Percentiles rank a stretch among this genome's conserved stretches.
phyloP scores from a whole-genome alignment of 345 rosid genomes.

The Aquilaria yunnanensis region DNA sequence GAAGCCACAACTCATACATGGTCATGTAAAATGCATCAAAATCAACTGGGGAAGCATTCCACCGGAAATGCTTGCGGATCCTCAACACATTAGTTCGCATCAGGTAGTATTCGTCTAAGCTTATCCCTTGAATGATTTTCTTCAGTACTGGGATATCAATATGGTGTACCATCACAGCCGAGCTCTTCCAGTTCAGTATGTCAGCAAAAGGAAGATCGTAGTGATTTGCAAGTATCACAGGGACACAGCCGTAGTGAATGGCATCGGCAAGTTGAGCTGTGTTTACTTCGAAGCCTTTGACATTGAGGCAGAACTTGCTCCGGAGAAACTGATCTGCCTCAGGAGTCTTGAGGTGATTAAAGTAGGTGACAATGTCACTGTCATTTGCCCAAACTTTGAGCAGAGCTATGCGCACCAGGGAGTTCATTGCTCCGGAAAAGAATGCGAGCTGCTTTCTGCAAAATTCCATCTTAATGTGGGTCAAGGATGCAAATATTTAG shows the following conservation, averaged over 20 bases:
- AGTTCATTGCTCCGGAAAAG: constrained; percentile 50
- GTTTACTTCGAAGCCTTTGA: constrained; percentile 60
- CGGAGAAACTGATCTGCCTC: constrained; percentile 40
- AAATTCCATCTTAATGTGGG: no score
- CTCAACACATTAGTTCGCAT: constrained; percentile 29
- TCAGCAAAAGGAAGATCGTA: constrained; percentile 46
- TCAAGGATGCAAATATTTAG: no score
- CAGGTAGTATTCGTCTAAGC: constrained; percentile 14
- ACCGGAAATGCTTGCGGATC: constrained; percentile 43
- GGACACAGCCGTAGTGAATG: constrained; percentile 37
- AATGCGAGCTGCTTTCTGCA: constrained; percentile 51
- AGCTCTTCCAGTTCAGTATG: constrained; percentile 41
- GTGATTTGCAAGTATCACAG: constrained; percentile 42
- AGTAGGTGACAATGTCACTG: constrained; percentile 38
- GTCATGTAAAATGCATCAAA: constrained; percentile 46
- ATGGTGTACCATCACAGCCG: constrained; percentile 33
- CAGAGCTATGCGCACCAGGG: constrained; percentile 46
- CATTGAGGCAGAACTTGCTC: constrained; percentile 60
- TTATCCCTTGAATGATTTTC: constrained; percentile 30
- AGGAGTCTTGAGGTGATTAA: constrained; percentile 36
- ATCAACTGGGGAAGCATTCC: constrained; percentile 33
- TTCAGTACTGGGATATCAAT: constrained; percentile 40
- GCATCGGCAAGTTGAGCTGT: constrained; percentile 46
- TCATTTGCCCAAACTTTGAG: constrained; percentile 43
- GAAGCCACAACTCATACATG: constrained; percentile 46